These are phyloP conservation scores for Xylaria acuta DNA, from an alignment of 495 filamentous ascomycete species.

Conservation along the genomic window DNA sequence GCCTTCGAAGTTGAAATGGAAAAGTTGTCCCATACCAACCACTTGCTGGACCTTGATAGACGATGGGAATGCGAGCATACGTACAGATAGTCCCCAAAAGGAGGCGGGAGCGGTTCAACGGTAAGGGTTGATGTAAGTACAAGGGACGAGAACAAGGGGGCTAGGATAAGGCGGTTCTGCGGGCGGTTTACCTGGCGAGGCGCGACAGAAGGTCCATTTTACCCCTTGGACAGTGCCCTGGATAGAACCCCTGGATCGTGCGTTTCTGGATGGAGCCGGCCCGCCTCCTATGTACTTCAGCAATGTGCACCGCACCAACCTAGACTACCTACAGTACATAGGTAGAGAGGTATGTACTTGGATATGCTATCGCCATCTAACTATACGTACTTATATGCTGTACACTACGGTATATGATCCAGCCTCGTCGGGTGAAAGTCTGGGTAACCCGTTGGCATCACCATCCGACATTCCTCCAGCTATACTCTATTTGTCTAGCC, in stretches of 20 bases:
- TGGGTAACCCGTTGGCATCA: not conserved
- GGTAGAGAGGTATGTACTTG: too few relatives aligned
- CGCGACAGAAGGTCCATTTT: not conserved
- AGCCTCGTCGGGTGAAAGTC: not conserved
- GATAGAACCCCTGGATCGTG: constrained; percentile 12
- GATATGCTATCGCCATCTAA: too few relatives aligned
- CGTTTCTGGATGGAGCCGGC: not conserved
- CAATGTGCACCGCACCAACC: too few relatives aligned
- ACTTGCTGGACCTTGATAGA: too few relatives aligned
- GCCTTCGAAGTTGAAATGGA: not conserved
- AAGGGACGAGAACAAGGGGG: not conserved
- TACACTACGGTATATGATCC: not conserved
- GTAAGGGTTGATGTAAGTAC: not conserved
- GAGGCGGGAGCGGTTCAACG: not conserved
- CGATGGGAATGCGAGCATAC: too few relatives aligned
- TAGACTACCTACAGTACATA: not conserved
- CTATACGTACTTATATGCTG: too few relatives aligned
- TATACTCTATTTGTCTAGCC: constrained; percentile 5
- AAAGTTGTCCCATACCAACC: not conserved
- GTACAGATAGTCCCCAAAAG: too few relatives aligned
- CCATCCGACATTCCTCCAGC: not conserved
- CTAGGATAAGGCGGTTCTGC: constrained; percentile 1
- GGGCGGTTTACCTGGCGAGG: not conserved
- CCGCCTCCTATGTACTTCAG: too few relatives aligned
- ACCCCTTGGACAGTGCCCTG: not conserved